Conservation (phyloP, 2,329 filamentous ascomycete genomes). For the Leptographium flavum region DNA sequence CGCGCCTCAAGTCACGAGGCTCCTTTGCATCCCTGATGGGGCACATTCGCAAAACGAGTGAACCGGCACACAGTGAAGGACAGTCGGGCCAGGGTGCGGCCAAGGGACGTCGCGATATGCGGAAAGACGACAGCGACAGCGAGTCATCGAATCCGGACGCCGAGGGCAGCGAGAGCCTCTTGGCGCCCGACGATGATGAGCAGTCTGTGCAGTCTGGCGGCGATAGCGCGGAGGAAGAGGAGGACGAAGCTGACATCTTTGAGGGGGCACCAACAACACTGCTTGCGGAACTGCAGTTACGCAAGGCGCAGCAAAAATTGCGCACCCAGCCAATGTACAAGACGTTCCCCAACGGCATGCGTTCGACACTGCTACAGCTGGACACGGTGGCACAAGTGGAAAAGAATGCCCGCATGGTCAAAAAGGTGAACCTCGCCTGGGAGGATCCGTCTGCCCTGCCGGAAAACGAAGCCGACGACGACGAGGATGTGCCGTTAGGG, state of each 20-base stretch:
- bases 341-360: constrained; percentile 60
- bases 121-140: not conserved
- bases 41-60: not conserved
- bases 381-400: constrained; percentile 83
- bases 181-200: constrained; percentile 15
- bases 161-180: not conserved
- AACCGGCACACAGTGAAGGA: not conserved
- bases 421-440: constrained; percentile 81
- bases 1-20: not conserved
- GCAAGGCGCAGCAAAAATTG: constrained; percentile 76
- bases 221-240: constrained; percentile 29
- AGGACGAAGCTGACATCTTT: constrained; percentile 35
- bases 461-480: constrained; percentile 45
- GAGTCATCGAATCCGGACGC: not conserved
- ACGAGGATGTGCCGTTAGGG: constrained; percentile 80
- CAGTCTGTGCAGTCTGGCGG: constrained; percentile 21
- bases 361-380: constrained; percentile 77
- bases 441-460: constrained; percentile 48
- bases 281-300: constrained; percentile 78
- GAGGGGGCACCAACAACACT: constrained; percentile 75
- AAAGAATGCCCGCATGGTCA: constrained; percentile 56
- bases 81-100: not conserved
- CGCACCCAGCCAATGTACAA: constrained; percentile 57
- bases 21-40: not conserved
- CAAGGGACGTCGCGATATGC: not conserved